phyloP scores from a whole-genome alignment of 495 filamentous ascomycete genomes.

The Hyaloscypha bicolor region DNA sequence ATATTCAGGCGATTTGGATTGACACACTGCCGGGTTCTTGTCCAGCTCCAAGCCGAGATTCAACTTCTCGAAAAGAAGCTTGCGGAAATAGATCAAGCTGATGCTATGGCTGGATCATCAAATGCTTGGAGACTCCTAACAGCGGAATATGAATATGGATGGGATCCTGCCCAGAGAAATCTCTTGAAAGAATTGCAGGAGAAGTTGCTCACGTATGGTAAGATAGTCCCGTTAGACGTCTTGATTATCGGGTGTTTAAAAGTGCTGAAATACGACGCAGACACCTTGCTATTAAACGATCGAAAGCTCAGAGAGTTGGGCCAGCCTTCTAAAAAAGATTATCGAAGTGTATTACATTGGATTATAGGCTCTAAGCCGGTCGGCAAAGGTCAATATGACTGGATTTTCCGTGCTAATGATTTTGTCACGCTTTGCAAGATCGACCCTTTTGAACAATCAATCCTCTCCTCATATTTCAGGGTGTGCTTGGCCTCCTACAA shows the following conservation, averaged over 20 bases:
- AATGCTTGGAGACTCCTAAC: not conserved
- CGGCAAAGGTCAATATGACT: slow-evolving; percentile 4
- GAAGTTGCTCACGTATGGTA: slow-evolving; percentile 6
- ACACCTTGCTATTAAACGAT: slow-evolving; percentile 1
- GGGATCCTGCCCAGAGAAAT: not conserved
- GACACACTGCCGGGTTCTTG: too few relatives aligned
- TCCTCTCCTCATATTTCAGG: slow-evolving; percentile 7
- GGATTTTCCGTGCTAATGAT: not conserved
- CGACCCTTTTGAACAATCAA: not conserved
- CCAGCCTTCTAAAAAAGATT: not conserved
- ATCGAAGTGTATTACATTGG: slow-evolving; percentile 9
- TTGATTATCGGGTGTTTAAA: too few relatives aligned
- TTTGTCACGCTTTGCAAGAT: not conserved
- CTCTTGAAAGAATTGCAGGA: not conserved
- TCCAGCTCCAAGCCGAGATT: too few relatives aligned
- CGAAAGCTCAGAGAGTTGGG: slow-evolving; percentile 9
- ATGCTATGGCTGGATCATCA: not conserved
- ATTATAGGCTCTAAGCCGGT: slow-evolving; percentile 1
- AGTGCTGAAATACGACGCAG: not conserved
- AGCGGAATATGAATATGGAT: not conserved
- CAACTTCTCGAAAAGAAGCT: too few relatives aligned
- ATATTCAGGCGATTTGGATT: not conserved
- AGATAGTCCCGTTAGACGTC: not conserved
- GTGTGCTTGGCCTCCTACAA: not conserved
- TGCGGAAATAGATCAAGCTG: not conserved